These are phyloP conservation scores for Reutealis trisperma DNA, from an alignment of 345 rosid genomes.

Conservation along the genomic window DNA sequence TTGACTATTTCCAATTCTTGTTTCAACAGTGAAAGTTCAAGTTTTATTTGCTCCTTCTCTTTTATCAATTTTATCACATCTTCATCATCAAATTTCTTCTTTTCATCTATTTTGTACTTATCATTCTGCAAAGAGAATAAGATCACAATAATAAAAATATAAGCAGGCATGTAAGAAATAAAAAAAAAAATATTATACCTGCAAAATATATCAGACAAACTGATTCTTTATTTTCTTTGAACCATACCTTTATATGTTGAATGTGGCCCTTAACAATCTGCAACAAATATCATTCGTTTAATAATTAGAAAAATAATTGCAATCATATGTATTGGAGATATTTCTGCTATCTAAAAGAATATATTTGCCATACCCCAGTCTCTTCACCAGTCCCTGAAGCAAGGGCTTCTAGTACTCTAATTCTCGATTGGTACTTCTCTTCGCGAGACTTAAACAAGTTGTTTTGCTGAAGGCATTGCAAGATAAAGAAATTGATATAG, in stretches of 20 bases:
- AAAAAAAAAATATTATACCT: neutral
- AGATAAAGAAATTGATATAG: constrained; percentile 12
- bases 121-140: constrained; percentile 38
- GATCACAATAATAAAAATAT: neutral
- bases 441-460: constrained; percentile 83
- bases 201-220: neutral
- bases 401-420: constrained; percentile 86
- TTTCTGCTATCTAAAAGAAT: neutral
- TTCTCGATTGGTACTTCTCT: constrained; percentile 82
- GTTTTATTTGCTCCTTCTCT: constrained; percentile 39
- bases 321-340: neutral
- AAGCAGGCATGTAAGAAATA: neutral
- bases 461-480: constrained; percentile 69
- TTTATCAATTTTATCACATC: constrained; percentile 31
- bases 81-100: constrained; percentile 46
- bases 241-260: constrained; percentile 59
- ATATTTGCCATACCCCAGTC: constrained; percentile 49
- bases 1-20: constrained; percentile 35
- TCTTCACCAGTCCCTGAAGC: constrained; percentile 73
- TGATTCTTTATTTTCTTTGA: neutral
- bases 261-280: constrained; percentile 55
- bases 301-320: neutral
- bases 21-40: constrained; percentile 30
- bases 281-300: constrained; percentile 20
- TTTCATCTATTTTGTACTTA: constrained; percentile 48